Evolutionary conservation across 2,329 filamentous ascomycete genomes (phyloP), one percentile per base, ranked within the genome.

Genomic region (Pestalotiopsis sp.): DNA sequence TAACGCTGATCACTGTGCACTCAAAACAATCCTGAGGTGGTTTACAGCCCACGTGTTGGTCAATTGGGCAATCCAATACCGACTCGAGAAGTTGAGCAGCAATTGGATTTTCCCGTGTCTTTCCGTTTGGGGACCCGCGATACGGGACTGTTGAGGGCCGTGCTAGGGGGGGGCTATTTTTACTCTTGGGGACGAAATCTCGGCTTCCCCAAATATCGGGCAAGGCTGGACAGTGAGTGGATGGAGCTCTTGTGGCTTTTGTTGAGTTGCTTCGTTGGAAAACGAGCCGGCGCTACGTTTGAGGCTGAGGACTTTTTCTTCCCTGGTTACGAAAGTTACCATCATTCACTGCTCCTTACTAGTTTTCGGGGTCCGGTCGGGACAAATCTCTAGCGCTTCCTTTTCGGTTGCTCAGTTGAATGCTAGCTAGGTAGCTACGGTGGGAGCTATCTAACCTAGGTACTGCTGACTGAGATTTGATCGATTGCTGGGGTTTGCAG

Each of bases 71-170:
- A 35, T 35, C 1, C 44, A 52, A n/a, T 17, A n/a, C 20, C 7
- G 14, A 20, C 44, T 44, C 30, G 6, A 35, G 30, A 35, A 35
- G 30, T 35, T 35, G 30, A 26, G 56, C 56, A 60, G 30, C 58
- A 35, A 14, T 35, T 20, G 14, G 13, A 17, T 22, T 39, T 60
- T 35, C 56, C 22, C 26, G 56, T 26, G 39, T 48, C 22, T 44
- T 30, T 26, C 61, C 39, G 38, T 64, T 64, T 64, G 62, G 62
- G 62, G 62, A 56, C 39, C 62, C 62, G 62, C 40, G 26, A 44
- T 66, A 58, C 52, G 64, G 30, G 64, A 59, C 64, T 66, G 64
- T 66, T 66, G 64, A 66, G 64, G 64, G 64, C 64, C 52, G 62
- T 65, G 48, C 62, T 26, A 5, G 59, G 59, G 59, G n/a, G 20